Evolutionary conservation across 352 stramenopile species (phyloP), one percentile per base, ranked within the genome.

Genomic region (Phytophthora chlamydospora): DNA sequence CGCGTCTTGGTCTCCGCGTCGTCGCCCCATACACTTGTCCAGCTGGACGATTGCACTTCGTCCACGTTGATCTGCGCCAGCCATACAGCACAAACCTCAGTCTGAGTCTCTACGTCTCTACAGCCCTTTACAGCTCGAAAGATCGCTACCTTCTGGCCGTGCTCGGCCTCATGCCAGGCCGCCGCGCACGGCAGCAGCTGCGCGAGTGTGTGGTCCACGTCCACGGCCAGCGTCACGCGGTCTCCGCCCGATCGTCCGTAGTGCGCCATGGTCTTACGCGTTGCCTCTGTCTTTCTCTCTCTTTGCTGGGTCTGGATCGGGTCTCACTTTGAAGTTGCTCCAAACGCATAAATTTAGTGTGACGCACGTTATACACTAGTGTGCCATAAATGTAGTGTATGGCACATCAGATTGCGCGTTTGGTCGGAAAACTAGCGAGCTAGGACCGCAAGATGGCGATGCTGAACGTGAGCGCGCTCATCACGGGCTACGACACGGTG

Each of bases 401-500:
- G 19, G 21, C 9, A 48, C 41, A 35, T 6, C 41, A 34, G 38
- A 43, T n/a, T 14, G 24, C 24, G 39, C 8, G 6, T 14, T 27
- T 12, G 17, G 47, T 29, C 19, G 17, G 42, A 38, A 31, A 29
- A 16, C 8, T 48, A 38, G 13, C 9, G 52, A 34, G n/a, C 31
- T 32, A 32, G 62, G n/a, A 29, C 38, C 17, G 24, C 21, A 12
- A 35, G 68, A 80, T 83, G 71, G 73, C 72, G 66, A 77, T 87
- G 66, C 73, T 92, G 46, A 91, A 91, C 66, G 78, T 92, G 47
- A 90, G 78, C 62, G 83, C 85, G 69, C 69, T 92, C 31, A 85
- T 94, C 63, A 91, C 85, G 61, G 76, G 82, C 70, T 87, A 90
- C 68, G 82, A 94, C 62, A 90, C 81, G 21, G 83, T 94, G 32